Base-by-base conservation (phyloP, 1,284 basidiomycete species). In the Malassezia brasiliensis region DNA sequence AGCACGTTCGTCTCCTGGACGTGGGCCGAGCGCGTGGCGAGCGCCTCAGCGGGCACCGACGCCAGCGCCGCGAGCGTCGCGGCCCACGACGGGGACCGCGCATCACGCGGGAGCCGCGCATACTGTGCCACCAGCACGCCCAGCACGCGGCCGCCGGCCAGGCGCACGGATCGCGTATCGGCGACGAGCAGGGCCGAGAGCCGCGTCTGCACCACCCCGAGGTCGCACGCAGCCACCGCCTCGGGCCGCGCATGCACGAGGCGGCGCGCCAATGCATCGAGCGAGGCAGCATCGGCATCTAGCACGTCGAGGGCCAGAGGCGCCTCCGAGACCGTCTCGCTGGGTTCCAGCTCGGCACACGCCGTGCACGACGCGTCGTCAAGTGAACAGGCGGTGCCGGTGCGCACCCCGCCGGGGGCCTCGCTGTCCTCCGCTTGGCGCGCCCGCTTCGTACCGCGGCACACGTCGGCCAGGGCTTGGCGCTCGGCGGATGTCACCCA, bases 1-100 rank as follows among this genome's bases (percentile, higher is more conserved):
- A 52, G 15, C 5, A 57, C 17, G 19, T 30, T 20, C 37, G 55
- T 52, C 55, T 57, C 55, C 20, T 57, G 55, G 7, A 57, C 30
- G 7, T 30, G 51, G 8, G 28, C 36, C 19, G 28, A 31, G 4
- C 31, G 5, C 45, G 36, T 14, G 8, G 10, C 4, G 6, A 30
- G 8, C 5, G 25, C 37, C 4, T 19, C 35, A 1, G 49, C 40
- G 10, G 42, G 39, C 3, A 50, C 4, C 7, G 5, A n/a, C 44
- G 45, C 49, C 11, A 51, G 37, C 12, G 20, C 15, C n/a, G 9
- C 30, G 1, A 47, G 22, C 15, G 22, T 15, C 15, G 30, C 25
- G 0, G 40, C 30, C 44, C 44, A 49, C 6, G 19, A 12, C 10
- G 32, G 22, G 7, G 47, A 22, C 9, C 49, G 54, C 17, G 19